These are phyloP conservation scores for Escallonia herrerae DNA, from an alignment of 129 eudicot species.

Conservation along the genomic window DNA sequence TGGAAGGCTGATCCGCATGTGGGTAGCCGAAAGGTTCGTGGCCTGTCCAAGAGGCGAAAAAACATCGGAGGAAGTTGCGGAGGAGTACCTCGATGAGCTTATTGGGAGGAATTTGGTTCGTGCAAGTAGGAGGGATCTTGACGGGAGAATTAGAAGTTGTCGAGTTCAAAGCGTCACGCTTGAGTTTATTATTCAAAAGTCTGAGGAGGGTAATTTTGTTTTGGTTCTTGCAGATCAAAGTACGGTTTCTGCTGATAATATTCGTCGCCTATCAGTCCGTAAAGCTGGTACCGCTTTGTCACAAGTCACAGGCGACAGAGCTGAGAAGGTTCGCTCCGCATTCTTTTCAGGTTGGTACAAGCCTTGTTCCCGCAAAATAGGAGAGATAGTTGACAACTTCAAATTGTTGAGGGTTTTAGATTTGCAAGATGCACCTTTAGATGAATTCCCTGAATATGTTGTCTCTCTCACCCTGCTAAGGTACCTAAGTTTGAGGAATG, in stretches of 20 bases:
- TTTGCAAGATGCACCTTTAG: constrained; percentile 10
- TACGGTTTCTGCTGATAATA: not conserved
- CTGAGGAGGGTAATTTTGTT: constrained; percentile 7
- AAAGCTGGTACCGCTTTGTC: not conserved
- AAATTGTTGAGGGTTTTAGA: constrained; percentile 18
- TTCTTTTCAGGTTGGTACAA: not conserved
- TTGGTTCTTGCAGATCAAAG: not conserved
- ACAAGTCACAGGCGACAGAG: no score
- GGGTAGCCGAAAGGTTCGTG: constrained; percentile 24
- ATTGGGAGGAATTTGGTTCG: constrained; percentile 8
- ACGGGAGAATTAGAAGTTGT: constrained; percentile 9
- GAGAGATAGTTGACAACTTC: no score
- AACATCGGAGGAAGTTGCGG: constrained; percentile 20
- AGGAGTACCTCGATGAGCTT: constrained; percentile 24
- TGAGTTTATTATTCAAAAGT: constrained; percentile 9
- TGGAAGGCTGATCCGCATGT: constrained; percentile 14
- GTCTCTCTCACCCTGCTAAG: constrained; percentile 3
- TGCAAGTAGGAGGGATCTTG: not conserved
- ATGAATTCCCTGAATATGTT: constrained; percentile 9
- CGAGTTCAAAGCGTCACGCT: constrained; percentile 10
- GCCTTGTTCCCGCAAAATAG: not conserved
- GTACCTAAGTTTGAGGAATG: constrained; percentile 8
- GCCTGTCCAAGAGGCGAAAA: not conserved
- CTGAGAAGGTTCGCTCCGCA: constrained; percentile 1
- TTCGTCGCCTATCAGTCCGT: constrained; percentile 13